These are phyloP conservation scores for Excoecaria agallocha DNA, from an alignment of 345 rosid genomes.

Conservation along the genomic window DNA sequence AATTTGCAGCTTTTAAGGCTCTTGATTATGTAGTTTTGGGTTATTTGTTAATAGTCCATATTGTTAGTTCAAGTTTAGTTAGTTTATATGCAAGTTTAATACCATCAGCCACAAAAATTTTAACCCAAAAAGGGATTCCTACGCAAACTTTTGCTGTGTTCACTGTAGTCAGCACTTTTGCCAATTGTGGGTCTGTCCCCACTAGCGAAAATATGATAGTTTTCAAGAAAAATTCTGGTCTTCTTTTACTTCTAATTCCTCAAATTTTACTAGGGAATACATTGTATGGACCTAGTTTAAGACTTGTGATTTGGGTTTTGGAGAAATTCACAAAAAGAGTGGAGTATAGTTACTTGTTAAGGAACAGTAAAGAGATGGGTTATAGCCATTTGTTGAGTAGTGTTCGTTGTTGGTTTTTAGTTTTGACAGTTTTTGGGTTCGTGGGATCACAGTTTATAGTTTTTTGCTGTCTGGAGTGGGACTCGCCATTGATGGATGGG, in stretches of 20 bases:
- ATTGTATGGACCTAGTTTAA: too few relatives aligned
- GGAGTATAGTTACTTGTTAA: too few relatives aligned
- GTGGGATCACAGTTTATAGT: slow-evolving; percentile 18
- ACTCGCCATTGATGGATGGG: slow-evolving; percentile 19
- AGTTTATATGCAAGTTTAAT: not conserved
- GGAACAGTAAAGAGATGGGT: slow-evolving; percentile 12
- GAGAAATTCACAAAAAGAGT: too few relatives aligned
- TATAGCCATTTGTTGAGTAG: slow-evolving; percentile 23
- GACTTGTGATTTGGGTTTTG: too few relatives aligned
- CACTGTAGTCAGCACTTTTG: slow-evolving; percentile 17
- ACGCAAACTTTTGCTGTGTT: slow-evolving; percentile 14
- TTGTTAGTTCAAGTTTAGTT: not conserved
- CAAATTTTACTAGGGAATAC: slow-evolving; percentile 39
- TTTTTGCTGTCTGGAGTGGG: slow-evolving; percentile 41
- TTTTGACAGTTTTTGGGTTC: slow-evolving; percentile 26
- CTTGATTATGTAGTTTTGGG: slow-evolving; percentile 15
- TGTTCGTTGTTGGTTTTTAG: slow-evolving; percentile 6
- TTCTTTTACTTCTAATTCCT: slow-evolving; percentile 39
- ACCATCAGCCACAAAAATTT: not conserved
- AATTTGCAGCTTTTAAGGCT: not conserved
- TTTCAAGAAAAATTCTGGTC: slow-evolving; percentile 38
- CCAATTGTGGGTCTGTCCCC: slow-evolving; percentile 23
- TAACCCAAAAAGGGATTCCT: slow-evolving; percentile 12
- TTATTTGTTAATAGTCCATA: not conserved
- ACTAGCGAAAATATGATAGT: slow-evolving; percentile 30